Percentiles rank a stretch among this genome's conserved stretches.
These are phyloP conservation scores for Trichoderma atrobrunneum DNA, from an alignment of 2,329 filamentous ascomycete genomes.

Conservation along the genomic window DNA sequence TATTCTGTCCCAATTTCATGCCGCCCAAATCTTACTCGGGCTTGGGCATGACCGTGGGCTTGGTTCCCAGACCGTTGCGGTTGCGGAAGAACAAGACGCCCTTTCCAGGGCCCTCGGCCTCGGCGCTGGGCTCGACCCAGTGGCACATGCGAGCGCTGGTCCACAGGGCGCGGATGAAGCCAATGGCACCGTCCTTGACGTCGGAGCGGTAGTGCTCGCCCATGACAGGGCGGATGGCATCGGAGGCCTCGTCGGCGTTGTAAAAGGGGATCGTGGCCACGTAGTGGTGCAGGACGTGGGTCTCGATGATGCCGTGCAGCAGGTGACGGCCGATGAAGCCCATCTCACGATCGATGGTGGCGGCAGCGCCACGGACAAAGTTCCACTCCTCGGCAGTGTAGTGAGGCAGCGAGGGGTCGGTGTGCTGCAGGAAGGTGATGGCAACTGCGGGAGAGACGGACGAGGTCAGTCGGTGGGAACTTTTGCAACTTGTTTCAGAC, in stretches of 20 bases:
- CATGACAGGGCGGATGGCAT: constrained; percentile 94
- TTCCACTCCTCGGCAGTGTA: constrained; percentile 86
- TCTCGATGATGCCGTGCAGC: constrained; percentile 95
- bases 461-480: constrained; percentile 25
- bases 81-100: constrained; percentile 94
- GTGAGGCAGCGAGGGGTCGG: constrained; percentile 89
- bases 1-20: neutral
- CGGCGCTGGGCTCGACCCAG: constrained; percentile 92
- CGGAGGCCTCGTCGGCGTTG: constrained; percentile 88
- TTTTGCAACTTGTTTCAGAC: neutral
- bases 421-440: constrained; percentile 97
- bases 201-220: constrained; percentile 91
- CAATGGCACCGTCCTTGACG: constrained; percentile 68
- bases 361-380: constrained; percentile 88
- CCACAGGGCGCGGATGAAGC: constrained; percentile 84
- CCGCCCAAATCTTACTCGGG: neutral
- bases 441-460: constrained; percentile 63
- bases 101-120: constrained; percentile 74
- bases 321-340: constrained; percentile 90
- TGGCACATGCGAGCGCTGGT: constrained; percentile 82
- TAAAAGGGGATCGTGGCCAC: constrained; percentile 96
- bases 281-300: constrained; percentile 97
- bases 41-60: constrained; percentile 31
- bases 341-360: constrained; percentile 95
- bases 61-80: constrained; percentile 76